Base-by-base conservation (phyloP, 768 basidiomycete genomes). In the Trametes villosa region DNA sequence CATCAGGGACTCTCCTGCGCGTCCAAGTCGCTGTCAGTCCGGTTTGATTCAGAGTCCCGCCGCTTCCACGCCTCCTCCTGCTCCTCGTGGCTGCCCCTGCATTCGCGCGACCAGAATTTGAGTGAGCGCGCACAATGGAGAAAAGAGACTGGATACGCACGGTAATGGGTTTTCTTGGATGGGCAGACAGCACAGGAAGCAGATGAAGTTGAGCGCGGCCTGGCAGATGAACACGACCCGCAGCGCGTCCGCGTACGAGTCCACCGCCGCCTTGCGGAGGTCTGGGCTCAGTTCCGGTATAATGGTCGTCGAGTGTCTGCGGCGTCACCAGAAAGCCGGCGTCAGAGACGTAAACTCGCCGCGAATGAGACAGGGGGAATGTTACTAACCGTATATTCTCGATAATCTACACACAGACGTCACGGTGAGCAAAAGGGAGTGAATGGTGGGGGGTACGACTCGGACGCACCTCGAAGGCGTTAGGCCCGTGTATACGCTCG, bases 151-250 rank as follows among this genome's bases (percentile, higher is more conserved):
- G n/a, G 29, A 42, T 15, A 69, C 77, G 60, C 64, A 77, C 77
- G 89, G 86, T 69, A 90, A 71, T 31, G 79, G 75, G 69, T 85
- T 87, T 70, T 91, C 91, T 75, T 91, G 83, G 50, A 95, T 91
- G 8, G 89, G 88, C 64, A 92, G 68, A 70, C 85, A 87, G 44
- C 83, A 80, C 60, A 94, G 74, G 70, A 93, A 83, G 40, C 82
- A 81, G 59, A 91, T 69, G 69, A 91, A 64, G 64, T 87, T 88
- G 64, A 89, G 76, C 30, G 81, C 87, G 53, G 82, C 79, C 69
- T 94, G 92, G 68, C 86, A 87, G 59, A 92, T 85, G 78, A 95
- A 96, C 60, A 93, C 91, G 65, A 85, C 85, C 69, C 83, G 86
- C 68, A 95, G 78, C 59, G 93, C 90, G 69, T 86, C 83, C 46